phyloP scores from a whole-genome alignment of 2,329 filamentous ascomycete genomes.

The Colletotrichum sp. region DNA sequence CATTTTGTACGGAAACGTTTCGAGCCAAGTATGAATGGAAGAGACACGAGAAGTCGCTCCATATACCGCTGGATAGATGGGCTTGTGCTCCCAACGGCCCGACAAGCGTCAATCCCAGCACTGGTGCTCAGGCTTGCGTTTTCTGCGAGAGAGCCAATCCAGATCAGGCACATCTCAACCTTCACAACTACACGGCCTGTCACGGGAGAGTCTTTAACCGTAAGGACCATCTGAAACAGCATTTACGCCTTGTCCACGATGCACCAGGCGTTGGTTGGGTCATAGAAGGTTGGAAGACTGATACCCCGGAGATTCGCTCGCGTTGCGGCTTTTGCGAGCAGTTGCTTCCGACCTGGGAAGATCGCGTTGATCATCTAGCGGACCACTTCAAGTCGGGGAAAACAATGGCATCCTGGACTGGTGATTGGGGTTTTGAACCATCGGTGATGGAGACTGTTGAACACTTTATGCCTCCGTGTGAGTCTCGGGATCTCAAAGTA shows the following conservation, averaged over 20 bases:
- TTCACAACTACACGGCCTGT: constrained; percentile 67
- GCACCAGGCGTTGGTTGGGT: constrained; percentile 68
- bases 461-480: constrained; percentile 70
- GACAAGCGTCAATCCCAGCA: constrained; percentile 61
- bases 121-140: constrained; percentile 60
- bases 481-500: constrained; percentile 38
- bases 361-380: constrained; percentile 67
- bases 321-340: constrained; percentile 70
- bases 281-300: constrained; percentile 68
- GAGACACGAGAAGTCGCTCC: constrained; percentile 72
- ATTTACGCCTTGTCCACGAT: constrained; percentile 66
- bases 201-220: constrained; percentile 72
- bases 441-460: constrained; percentile 68
- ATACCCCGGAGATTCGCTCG: constrained; percentile 65
- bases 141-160: constrained; percentile 64
- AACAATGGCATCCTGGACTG: constrained; percentile 73
- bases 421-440: constrained; percentile 71
- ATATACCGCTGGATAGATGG: constrained; percentile 69
- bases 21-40: constrained; percentile 74
- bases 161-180: constrained; percentile 59
- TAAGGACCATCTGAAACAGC: constrained; percentile 71
- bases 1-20: constrained; percentile 72
- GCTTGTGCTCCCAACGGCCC: constrained; percentile 66
- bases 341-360: constrained; percentile 65
- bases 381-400: constrained; percentile 70